phyloP scores from a whole-genome alignment of 345 rosid species.

The Bruguiera gymnorhiza region DNA sequence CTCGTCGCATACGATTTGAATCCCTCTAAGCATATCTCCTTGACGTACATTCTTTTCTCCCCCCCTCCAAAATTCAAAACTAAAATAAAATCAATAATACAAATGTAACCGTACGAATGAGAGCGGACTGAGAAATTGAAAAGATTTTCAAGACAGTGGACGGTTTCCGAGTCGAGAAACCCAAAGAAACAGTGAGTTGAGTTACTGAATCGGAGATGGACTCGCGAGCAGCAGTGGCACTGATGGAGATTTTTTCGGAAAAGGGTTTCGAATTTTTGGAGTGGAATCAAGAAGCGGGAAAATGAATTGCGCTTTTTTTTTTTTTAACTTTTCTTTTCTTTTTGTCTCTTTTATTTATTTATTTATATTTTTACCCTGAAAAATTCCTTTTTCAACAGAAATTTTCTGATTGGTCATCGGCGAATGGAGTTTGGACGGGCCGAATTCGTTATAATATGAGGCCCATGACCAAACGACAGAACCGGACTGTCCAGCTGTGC shows the following conservation, averaged over 20 bases:
- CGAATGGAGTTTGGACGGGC: too few relatives aligned
- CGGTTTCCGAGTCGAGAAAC: conserved; percentile 23
- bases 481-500: too few relatives aligned
- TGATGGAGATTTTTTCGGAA: neutral
- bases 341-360: too few relatives aligned
- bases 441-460: too few relatives aligned
- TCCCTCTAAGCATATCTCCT: conserved; percentile 90
- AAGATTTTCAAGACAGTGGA: too few relatives aligned
- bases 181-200: conserved; percentile 4
- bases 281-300: conserved; percentile 28
- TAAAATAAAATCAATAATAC: neutral
- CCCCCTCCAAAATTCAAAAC: neutral
- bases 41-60: conserved; percentile 53
- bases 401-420: too few relatives aligned
- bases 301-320: neutral
- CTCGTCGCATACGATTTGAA: conserved; percentile 96
- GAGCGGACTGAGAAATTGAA: too few relatives aligned
- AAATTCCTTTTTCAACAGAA: too few relatives aligned
- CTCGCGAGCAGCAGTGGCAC: neutral
- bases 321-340: too few relatives aligned
- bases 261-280: neutral
- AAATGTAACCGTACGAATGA: neutral
- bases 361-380: too few relatives aligned
- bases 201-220: neutral
- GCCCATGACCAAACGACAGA: too few relatives aligned